Base-by-base conservation (phyloP, 129 eudicot genomes). In the carrot (Daucus carota) region DNA sequence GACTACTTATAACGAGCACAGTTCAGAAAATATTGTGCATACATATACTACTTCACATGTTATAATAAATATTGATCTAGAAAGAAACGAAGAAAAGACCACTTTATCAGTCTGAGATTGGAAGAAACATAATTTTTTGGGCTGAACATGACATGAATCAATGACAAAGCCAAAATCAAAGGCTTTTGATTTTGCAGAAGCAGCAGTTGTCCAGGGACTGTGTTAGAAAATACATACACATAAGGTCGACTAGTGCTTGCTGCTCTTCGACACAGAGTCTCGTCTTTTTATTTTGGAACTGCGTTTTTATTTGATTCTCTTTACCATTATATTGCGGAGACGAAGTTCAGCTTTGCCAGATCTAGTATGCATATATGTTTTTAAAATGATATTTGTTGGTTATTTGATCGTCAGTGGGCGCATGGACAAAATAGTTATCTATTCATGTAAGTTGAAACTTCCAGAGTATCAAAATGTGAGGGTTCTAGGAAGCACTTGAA, bases 91-190 rank as follows among this genome's bases (percentile, higher is more conserved):
- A 54, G 63, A 54, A 54, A 54, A 54, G 31, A 54, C 14, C 63
- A 54, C 63, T 54, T 54, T 54, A 8, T 9, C 63, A 54, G 63
- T n/a, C 63, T 54, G 63, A 54, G 15, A n/a, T 54, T 54, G 63
- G 63, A 54, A 54, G 31, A 54, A 54, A 20, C 15, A 54, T 54
- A 54, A 54, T 54, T n/a, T n/a, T 14, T 54, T 54, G n/a, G n/a
- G n/a, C n/a, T n/a, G n/a, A n/a, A n/a, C n/a, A n/a, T n/a, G n/a
- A n/a, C n/a, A n/a, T n/a, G 63, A 54, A 54, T 54, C 63, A 54
- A 54, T 54, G 63, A 54, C 63, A 54, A 54, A 54, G 63, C 63
- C 63, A n/a, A 54, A 54, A 54, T 54, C 63, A 54, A 54, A 54
- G 29, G 63, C 63, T 54, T 54, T 54, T 22, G n/a, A 1, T 54